These are phyloP conservation scores for Litchi chinensis DNA, from an alignment of 345 rosid species.

Conservation along the genomic window DNA sequence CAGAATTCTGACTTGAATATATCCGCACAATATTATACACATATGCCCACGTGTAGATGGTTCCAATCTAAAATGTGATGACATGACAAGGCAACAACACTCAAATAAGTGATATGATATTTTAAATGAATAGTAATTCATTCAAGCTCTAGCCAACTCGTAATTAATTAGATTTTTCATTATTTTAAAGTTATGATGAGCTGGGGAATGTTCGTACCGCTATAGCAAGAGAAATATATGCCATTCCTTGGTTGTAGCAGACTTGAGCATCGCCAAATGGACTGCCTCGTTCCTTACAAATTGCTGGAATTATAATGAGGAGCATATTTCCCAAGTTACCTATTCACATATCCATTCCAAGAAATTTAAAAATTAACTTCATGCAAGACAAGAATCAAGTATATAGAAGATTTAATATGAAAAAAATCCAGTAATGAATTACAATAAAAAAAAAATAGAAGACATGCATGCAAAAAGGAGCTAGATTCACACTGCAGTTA, in stretches of 20 bases:
- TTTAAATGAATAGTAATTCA: no score
- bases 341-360: constrained; percentile 9
- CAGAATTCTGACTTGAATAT: constrained; percentile 24
- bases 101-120: no score
- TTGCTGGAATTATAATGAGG: constrained; percentile 39
- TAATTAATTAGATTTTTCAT: no score
- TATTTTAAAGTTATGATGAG: no score
- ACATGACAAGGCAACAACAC: not conserved
- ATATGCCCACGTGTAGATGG: constrained; percentile 49
- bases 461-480: no score
- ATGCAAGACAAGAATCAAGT: no score
- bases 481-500: no score
- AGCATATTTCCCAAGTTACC: constrained; percentile 40
- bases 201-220: constrained; percentile 26
- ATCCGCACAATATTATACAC: constrained; percentile 46
- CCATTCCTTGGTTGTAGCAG: constrained; percentile 31
- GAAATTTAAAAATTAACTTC: not conserved
- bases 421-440: no score
- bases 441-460: no score
- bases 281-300: constrained; percentile 30
- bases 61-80: constrained; percentile 36
- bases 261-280: constrained; percentile 32
- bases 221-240: constrained; percentile 42
- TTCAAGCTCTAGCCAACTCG: no score
- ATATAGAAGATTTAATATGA: no score